A percentile compares a stretch with the other conserved stretches of the same genome.
phyloP scores from a whole-genome alignment of 306 rosid genomes.

The Biancaea sappan region DNA sequence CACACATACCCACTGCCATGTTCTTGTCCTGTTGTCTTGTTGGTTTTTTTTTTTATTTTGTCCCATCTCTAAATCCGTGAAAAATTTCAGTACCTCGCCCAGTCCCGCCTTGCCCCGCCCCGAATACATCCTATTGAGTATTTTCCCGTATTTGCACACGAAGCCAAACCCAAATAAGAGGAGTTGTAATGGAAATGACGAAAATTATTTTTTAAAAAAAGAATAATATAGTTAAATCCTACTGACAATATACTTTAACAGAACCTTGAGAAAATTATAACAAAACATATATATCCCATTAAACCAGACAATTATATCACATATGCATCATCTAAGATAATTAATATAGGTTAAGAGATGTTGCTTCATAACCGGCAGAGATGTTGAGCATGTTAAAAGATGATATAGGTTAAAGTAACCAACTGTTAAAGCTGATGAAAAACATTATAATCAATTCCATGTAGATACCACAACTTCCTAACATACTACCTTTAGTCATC shows the following conservation, averaged over 20 bases:
- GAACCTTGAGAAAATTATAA: slow-evolving; percentile 4
- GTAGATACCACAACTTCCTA: neutral
- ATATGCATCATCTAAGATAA: neutral
- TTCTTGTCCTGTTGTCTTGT: no score
- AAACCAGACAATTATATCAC: slow-evolving; percentile 3
- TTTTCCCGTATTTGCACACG: no score
- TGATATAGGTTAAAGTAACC: neutral
- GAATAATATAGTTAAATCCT: neutral
- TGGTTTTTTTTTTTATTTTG: no score
- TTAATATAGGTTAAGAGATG: no score
- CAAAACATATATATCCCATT: neutral
- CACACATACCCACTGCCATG: no score
- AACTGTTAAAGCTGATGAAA: neutral
- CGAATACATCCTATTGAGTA: no score
- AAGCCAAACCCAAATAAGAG: no score
- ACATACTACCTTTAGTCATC: neutral
- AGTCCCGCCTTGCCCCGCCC: no score
- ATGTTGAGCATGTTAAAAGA: slow-evolving; percentile 24
- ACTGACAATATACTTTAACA: neutral
- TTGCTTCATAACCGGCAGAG: slow-evolving; percentile 75
- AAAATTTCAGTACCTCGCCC: no score
- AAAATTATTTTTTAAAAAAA: neutral
- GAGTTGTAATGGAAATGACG: neutral
- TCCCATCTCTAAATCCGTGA: no score
- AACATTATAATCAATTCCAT: neutral